Conservation (phyloP, 768 basidiomycete genomes). For the Lactifluus pinguis region DNA sequence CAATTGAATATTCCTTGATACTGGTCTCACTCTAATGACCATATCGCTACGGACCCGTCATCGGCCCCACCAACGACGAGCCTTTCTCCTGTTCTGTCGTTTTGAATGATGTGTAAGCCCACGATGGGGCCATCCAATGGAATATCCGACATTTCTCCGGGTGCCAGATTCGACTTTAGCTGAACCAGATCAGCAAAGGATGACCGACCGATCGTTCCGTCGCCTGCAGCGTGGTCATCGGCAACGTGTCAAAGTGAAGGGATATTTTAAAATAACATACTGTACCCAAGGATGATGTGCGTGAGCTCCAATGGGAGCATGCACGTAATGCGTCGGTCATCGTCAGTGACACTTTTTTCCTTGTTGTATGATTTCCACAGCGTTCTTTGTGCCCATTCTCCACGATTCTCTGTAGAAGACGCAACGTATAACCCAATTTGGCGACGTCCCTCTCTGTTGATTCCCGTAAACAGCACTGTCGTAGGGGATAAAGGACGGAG, state of each 20-base stretch:
- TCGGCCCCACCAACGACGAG: conserved; percentile 67
- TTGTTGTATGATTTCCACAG: conserved; percentile 24
- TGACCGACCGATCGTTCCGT: conserved; percentile 24
- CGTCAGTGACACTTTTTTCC: neutral
- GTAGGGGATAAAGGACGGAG: conserved; percentile 12
- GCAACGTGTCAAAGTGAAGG: neutral
- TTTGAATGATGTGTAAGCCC: conserved; percentile 45
- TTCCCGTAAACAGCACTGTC: conserved; percentile 19
- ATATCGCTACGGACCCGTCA: conserved; percentile 70
- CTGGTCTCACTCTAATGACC: conserved; percentile 50
- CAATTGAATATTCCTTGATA: neutral
- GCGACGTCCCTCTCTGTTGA: conserved; percentile 12
- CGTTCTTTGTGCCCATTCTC: conserved; percentile 16
- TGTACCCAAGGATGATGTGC: conserved; percentile 51
- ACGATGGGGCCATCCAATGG: conserved; percentile 42
- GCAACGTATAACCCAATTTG: neutral
- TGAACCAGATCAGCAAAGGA: conserved; percentile 22
- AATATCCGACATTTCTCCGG: conserved; percentile 35
- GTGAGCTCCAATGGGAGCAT: conserved; percentile 46
- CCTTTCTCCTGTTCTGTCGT: conserved; percentile 49
- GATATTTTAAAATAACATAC: conserved; percentile 21
- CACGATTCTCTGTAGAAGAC: neutral
- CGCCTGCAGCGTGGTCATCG: conserved; percentile 19
- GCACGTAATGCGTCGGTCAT: conserved; percentile 17
- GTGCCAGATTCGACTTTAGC: conserved; percentile 18